A percentile compares a stretch with the other conserved stretches of the same genome.
These are phyloP conservation scores for Alternaria brassicicola DNA, from an alignment of 2,329 filamentous ascomycete species.

Conservation along the genomic window DNA sequence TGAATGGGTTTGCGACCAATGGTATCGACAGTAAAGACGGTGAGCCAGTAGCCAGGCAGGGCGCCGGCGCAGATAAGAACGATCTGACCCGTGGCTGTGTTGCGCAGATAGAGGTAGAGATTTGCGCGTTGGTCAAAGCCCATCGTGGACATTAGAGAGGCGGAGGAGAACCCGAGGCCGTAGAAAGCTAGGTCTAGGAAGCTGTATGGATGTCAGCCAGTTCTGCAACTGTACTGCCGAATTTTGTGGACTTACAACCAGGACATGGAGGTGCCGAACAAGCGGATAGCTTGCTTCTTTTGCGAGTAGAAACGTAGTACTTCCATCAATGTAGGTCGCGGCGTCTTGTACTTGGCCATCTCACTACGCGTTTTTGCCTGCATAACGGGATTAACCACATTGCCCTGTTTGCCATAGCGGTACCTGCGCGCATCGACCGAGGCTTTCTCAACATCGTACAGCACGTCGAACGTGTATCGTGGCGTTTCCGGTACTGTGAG, in stretches of 20 bases:
- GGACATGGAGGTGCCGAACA: conserved; percentile 77
- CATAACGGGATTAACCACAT: conserved; percentile 68
- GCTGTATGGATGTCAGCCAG: conserved; percentile 20
- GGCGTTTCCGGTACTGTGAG: conserved; percentile 88
- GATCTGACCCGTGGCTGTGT: conserved; percentile 78
- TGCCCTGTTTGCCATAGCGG: conserved; percentile 64
- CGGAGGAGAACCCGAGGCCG: conserved; percentile 74
- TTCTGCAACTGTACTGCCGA: neutral
- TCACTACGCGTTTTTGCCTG: conserved; percentile 62
- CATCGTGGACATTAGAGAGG: conserved; percentile 72
- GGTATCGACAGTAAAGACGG: conserved; percentile 74
- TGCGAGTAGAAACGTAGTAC: conserved; percentile 72
- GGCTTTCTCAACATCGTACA: conserved; percentile 68
- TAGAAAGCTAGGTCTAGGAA: conserved; percentile 66
- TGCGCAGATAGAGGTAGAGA: conserved; percentile 73
- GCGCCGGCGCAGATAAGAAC: conserved; percentile 80
- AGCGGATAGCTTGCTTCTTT: conserved; percentile 72
- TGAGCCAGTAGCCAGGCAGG: conserved; percentile 83
- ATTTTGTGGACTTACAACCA: conserved; percentile 64
- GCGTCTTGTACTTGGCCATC: conserved; percentile 43
- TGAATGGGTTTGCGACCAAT: conserved; percentile 80
- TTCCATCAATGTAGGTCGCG: conserved; percentile 56
- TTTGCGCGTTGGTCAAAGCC: conserved; percentile 69
- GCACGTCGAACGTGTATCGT: conserved; percentile 84
- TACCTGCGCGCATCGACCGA: conserved; percentile 75